Conservation (phyloP, 257 asterid species). For the Parsonsia alboflavescens region DNA sequence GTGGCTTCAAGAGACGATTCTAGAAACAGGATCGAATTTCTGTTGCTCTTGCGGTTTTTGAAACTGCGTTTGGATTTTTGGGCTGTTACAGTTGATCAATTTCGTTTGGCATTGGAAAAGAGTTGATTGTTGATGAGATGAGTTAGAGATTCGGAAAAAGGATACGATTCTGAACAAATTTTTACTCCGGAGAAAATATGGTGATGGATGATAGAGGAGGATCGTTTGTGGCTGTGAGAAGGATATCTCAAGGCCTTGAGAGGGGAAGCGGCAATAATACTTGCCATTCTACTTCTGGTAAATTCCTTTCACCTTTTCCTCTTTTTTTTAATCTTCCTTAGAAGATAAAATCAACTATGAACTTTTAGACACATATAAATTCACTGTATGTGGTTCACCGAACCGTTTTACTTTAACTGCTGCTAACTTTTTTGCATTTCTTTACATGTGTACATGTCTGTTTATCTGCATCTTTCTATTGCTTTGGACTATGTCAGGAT, state of each 20-base stretch:
- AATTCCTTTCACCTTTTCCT: slow-evolving; percentile 4
- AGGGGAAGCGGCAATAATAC: slow-evolving; percentile 48
- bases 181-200: slow-evolving; percentile 12
- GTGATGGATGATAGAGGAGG: slow-evolving; percentile 88
- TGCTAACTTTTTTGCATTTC: slow-evolving; percentile 12
- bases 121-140: neutral
- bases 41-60: neutral
- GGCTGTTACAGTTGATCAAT: neutral
- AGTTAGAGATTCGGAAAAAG: slow-evolving; percentile 7
- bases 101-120: slow-evolving; percentile 1
- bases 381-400: slow-evolving; percentile 15
- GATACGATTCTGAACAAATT: neutral
- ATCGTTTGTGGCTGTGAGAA: slow-evolving; percentile 90
- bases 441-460: neutral
- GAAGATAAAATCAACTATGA: neutral
- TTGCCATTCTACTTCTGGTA: slow-evolving; percentile 88
- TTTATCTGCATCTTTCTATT: slow-evolving; percentile 6
- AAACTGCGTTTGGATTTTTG: neutral
- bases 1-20: neutral
- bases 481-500: slow-evolving; percentile 22
- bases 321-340: neutral
- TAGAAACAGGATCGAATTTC: slow-evolving; percentile 3
- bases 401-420: slow-evolving; percentile 14
- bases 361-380: slow-evolving; percentile 1
- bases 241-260: slow-evolving; percentile 89